These are phyloP conservation scores for Penicillium paxilli DNA, from an alignment of 495 filamentous ascomycete species.

Conservation along the genomic window DNA sequence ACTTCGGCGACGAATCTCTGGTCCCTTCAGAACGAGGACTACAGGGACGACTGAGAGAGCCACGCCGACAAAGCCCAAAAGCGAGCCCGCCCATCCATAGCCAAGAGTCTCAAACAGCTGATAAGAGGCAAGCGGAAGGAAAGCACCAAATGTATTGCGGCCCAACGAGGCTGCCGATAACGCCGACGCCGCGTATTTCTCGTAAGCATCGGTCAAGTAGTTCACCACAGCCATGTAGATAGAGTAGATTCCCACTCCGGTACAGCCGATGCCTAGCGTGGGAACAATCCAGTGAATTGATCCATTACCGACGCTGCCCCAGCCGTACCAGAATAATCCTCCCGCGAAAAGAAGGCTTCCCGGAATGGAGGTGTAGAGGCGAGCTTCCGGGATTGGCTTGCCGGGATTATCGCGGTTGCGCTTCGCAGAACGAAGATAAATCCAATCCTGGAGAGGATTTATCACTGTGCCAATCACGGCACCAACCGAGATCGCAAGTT, in stretches of 20 bases:
- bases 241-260: constrained; percentile 41
- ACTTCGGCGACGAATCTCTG: constrained; percentile 32
- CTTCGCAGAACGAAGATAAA: constrained; percentile 32
- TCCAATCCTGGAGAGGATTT: constrained; percentile 41
- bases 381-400: constrained; percentile 38
- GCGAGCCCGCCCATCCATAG: constrained; percentile 43
- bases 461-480: constrained; percentile 41
- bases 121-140: constrained; percentile 38
- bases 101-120: constrained; percentile 41
- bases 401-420: constrained; percentile 30
- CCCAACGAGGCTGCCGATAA: constrained; percentile 36
- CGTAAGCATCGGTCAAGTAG: constrained; percentile 49
- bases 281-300: constrained; percentile 42
- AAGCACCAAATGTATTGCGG: constrained; percentile 35
- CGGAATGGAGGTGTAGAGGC: constrained; percentile 39
- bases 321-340: constrained; percentile 46
- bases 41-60: constrained; percentile 38
- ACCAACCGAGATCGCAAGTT: constrained; percentile 44
- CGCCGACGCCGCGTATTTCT: constrained; percentile 39
- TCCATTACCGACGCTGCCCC: constrained; percentile 27
- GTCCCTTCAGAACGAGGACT: constrained; percentile 37
- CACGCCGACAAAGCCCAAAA: constrained; percentile 43
- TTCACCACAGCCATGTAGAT: constrained; percentile 52
- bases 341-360: constrained; percentile 42
- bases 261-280: constrained; percentile 31